Evolutionary conservation across 306 rosid genomes (phyloP).

Genomic region (Cucumis melo): DNA sequence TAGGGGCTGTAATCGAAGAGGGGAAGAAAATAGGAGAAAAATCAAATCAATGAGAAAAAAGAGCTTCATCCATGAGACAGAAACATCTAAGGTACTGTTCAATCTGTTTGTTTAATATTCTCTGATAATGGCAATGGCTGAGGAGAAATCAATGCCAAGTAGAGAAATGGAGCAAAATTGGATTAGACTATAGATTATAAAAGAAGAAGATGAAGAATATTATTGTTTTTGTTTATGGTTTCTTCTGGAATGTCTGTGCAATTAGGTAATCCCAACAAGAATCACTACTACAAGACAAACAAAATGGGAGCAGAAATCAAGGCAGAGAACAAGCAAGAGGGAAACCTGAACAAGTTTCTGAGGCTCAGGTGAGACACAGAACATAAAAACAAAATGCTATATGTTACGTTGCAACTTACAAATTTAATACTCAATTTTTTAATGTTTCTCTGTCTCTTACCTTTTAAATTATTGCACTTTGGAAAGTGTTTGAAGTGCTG

Average conservation of each 20-base stretch:
- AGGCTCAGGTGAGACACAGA: background rate
- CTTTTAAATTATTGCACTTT: background rate
- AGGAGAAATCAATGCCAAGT: background rate
- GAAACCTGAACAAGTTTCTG: background rate
- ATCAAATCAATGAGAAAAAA: background rate
- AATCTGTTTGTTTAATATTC: background rate
- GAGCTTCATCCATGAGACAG: background rate
- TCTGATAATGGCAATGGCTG: background rate
- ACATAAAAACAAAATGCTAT: background rate
- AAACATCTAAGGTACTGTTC: background rate
- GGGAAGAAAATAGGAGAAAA: background rate
- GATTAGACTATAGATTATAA: background rate
- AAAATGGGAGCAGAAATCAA: slow-evolving; percentile 3
- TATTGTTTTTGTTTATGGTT: background rate
- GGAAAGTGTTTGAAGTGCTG: background rate
- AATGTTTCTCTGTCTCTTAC: background rate
- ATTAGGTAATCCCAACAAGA: background rate
- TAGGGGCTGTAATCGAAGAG: slow-evolving; percentile 1
- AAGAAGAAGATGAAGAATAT: background rate
- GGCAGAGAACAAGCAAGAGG: background rate
- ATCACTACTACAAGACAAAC: background rate
- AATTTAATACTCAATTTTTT: background rate
- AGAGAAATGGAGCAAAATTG: background rate
- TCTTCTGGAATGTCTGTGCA: background rate
- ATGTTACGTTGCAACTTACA: background rate